These are phyloP conservation scores for Artemisia argyi DNA, from an alignment of 129 eudicot species.

Conservation along the genomic window DNA sequence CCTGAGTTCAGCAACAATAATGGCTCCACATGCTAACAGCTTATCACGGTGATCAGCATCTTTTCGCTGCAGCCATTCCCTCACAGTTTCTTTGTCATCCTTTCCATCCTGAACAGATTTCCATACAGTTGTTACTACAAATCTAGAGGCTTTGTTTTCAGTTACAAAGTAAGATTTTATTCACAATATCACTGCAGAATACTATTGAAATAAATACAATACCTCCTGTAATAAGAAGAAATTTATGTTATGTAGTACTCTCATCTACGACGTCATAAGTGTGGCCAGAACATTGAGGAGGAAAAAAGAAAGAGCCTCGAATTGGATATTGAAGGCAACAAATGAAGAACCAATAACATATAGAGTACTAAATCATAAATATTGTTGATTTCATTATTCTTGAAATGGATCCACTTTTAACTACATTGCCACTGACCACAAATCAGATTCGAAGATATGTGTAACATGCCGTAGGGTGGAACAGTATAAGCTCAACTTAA, in stretches of 20 bases:
- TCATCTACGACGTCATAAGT: background rate
- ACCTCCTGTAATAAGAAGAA: background rate
- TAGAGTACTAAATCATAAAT: too few relatives aligned
- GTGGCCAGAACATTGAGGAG: background rate
- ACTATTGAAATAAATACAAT: background rate
- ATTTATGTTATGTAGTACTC: background rate
- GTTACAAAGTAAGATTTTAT: background rate
- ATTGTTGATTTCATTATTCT: too few relatives aligned
- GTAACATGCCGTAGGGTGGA: too few relatives aligned
- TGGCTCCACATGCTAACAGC: slow-evolving; percentile 88
- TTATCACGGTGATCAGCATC: slow-evolving; percentile 87
- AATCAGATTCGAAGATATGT: too few relatives aligned
- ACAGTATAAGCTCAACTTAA: too few relatives aligned
- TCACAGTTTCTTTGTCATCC: slow-evolving; percentile 59
- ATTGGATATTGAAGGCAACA: too few relatives aligned
- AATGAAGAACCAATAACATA: too few relatives aligned
- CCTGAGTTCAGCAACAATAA: slow-evolving; percentile 87
- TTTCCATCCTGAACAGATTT: slow-evolving; percentile 40
- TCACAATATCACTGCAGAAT: background rate
- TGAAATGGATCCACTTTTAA: too few relatives aligned
- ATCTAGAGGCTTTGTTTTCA: background rate
- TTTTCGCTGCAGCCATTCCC: slow-evolving; percentile 54
- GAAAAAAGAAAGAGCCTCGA: too few relatives aligned
- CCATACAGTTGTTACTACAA: slow-evolving; percentile 7
- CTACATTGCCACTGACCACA: too few relatives aligned